Evolutionary conservation across 441 rosid genomes (phyloP).

Genomic region (Brassica hybrid): DNA sequence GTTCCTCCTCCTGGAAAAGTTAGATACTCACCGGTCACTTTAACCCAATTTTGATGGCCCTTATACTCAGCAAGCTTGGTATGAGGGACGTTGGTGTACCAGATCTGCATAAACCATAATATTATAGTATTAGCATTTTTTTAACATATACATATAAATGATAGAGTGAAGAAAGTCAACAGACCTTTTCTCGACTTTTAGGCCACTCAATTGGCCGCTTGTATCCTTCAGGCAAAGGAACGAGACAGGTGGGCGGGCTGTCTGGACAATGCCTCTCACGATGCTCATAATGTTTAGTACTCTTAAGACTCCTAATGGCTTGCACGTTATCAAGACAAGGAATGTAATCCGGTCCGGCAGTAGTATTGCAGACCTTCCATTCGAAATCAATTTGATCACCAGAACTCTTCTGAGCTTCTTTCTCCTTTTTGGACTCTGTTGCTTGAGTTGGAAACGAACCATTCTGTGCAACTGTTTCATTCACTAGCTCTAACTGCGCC

Average conservation of each 20-base stretch:
- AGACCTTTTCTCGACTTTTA: constrained; percentile 90
- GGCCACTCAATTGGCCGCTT: constrained; percentile 85
- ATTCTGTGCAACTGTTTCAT: constrained; percentile 70
- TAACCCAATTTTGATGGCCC: constrained; percentile 99
- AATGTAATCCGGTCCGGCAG: constrained; percentile 87
- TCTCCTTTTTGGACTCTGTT: constrained; percentile 84
- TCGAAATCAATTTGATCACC: constrained; percentile 47
- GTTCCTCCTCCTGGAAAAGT: constrained; percentile 99
- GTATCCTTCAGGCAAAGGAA: constrained; percentile 87
- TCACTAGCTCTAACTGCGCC: constrained; percentile 76
- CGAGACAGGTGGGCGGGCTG: constrained; percentile 85
- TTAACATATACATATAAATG: neutral
- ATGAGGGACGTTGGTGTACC: constrained; percentile 93
- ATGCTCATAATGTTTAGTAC: constrained; percentile 93
- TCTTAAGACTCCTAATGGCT: constrained; percentile 71
- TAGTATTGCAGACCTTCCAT: constrained; percentile 88
- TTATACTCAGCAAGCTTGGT: constrained; percentile 80
- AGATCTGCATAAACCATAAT: constrained; percentile 60
- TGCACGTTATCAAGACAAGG: constrained; percentile 93
- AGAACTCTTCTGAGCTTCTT: constrained; percentile 66
- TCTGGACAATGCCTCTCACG: constrained; percentile 97
- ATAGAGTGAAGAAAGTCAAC: constrained; percentile 18
- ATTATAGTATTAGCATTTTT: constrained; percentile 12
- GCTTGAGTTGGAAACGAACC: constrained; percentile 90
- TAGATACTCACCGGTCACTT: constrained; percentile 85